phyloP scores from a whole-genome alignment of 2,329 filamentous ascomycete genomes.

The Cryphonectria naterciae region DNA sequence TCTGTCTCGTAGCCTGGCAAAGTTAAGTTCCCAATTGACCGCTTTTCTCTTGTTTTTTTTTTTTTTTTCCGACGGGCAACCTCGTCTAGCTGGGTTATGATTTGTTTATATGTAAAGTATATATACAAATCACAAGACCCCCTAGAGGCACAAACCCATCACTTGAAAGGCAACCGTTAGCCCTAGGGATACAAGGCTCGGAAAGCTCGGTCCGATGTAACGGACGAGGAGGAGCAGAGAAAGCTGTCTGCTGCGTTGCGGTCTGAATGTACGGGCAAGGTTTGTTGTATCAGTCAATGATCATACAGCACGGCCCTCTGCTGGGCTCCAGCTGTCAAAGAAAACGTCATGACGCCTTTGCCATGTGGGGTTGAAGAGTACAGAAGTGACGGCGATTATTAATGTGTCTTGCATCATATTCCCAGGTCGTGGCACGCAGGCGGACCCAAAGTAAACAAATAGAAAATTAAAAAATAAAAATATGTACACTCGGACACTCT shows the following conservation, averaged over 20 bases:
- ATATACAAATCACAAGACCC: not conserved
- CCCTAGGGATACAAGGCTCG: not conserved
- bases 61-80: not conserved
- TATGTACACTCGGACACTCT: too few relatives aligned
- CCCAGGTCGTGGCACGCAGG: too few relatives aligned
- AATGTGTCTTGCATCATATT: too few relatives aligned
- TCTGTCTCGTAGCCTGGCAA: not conserved
- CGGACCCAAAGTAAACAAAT: too few relatives aligned
- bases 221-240: not conserved
- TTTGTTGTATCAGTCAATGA: too few relatives aligned
- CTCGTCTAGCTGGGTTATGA: not conserved
- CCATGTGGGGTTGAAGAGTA: too few relatives aligned
- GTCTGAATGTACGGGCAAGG: not conserved
- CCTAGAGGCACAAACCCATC: not conserved
- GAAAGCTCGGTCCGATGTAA: not conserved
- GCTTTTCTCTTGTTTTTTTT: not conserved
- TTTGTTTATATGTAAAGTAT: not conserved
- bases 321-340: too few relatives aligned
- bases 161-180: not conserved
- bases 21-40: not conserved
- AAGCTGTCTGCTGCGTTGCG: not conserved
- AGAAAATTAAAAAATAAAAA: too few relatives aligned
- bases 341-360: too few relatives aligned
- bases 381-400: too few relatives aligned
- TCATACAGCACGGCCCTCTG: not conserved